These are phyloP conservation scores for Kalmusia sp. DNA, from an alignment of 2,329 filamentous ascomycete species.

Conservation along the genomic window DNA sequence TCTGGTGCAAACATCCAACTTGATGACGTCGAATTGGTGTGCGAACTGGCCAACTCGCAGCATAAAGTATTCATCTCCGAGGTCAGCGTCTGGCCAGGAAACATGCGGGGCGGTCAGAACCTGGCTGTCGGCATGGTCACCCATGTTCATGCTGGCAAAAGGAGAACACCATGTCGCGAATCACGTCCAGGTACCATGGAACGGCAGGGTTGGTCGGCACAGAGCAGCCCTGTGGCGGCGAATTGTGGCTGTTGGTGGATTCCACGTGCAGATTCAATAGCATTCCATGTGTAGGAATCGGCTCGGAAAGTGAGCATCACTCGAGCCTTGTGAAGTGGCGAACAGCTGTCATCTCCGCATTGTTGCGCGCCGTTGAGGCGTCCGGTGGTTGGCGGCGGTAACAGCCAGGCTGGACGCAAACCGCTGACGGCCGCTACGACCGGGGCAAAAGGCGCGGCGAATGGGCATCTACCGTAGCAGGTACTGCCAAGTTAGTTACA, in stretches of 20 bases:
- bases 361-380: slow-evolving; percentile 26
- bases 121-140: slow-evolving; percentile 8
- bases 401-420: slow-evolving; percentile 31
- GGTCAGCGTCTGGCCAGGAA: slow-evolving; percentile 7
- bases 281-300: slow-evolving; percentile 10
- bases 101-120: slow-evolving; percentile 15
- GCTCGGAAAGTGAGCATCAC: slow-evolving; percentile 12
- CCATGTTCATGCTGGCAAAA: slow-evolving; percentile 15
- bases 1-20: slow-evolving; percentile 6
- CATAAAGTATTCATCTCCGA: slow-evolving; percentile 38
- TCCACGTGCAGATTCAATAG: slow-evolving; percentile 8
- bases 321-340: slow-evolving; percentile 22
- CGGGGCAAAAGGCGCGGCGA: slow-evolving; percentile 22
- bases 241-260: slow-evolving; percentile 10
- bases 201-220: slow-evolving; percentile 18
- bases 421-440: slow-evolving; percentile 18
- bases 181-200: slow-evolving; percentile 21
- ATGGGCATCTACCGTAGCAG: slow-evolving; percentile 19
- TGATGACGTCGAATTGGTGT: slow-evolving; percentile 32
- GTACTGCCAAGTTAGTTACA: slow-evolving; percentile 20
- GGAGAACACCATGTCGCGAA: slow-evolving; percentile 20
- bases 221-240: slow-evolving; percentile 21
- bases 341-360: slow-evolving; percentile 6
- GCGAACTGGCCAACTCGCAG: slow-evolving; percentile 22
- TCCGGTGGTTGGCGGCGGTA: slow-evolving; percentile 22